phyloP scores from a whole-genome alignment of 495 filamentous ascomycete genomes.

The Penicillium roqueforti region DNA sequence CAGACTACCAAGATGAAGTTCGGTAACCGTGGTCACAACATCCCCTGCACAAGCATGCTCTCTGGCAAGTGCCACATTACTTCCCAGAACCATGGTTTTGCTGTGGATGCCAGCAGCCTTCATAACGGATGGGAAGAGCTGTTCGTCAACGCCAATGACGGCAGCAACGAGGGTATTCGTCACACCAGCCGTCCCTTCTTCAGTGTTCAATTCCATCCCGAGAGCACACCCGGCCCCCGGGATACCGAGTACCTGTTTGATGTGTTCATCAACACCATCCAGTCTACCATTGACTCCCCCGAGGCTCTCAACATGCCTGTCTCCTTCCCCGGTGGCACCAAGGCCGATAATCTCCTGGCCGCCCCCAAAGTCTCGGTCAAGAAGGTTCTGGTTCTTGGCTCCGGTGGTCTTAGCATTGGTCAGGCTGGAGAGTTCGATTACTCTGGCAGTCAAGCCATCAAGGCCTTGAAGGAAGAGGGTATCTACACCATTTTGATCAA shows the following conservation, averaged over 20 bases:
- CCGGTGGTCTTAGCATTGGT: slow-evolving; percentile 94
- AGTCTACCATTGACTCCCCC: slow-evolving; percentile 56
- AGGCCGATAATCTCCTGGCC: slow-evolving; percentile 67
- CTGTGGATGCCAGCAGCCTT: slow-evolving; percentile 75
- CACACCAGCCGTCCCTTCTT: slow-evolving; percentile 84
- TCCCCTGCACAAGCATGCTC: slow-evolving; percentile 91
- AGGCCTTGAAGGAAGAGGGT: slow-evolving; percentile 95
- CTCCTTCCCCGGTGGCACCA: slow-evolving; percentile 76
- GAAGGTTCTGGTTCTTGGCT: slow-evolving; percentile 96
- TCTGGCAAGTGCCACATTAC: slow-evolving; percentile 97
- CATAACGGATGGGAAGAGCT: slow-evolving; percentile 82
- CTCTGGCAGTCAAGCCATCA: slow-evolving; percentile 86
- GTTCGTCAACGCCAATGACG: slow-evolving; percentile 97
- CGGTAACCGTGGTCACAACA: slow-evolving; percentile 97
- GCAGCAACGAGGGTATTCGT: slow-evolving; percentile 94
- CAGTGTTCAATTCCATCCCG: slow-evolving; percentile 98
- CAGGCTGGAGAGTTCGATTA: slow-evolving; percentile 99
- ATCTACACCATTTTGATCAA: slow-evolving; percentile 96
- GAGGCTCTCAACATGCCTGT: slow-evolving; percentile 65
- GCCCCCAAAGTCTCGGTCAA: slow-evolving; percentile 79
- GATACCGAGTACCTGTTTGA: slow-evolving; percentile 97
- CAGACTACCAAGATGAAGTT: slow-evolving; percentile 95
- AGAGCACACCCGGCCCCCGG: slow-evolving; percentile 91
- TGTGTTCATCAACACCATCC: slow-evolving; percentile 85
- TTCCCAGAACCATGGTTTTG: slow-evolving; percentile 95